phyloP scores from a whole-genome alignment of 306 rosid genomes.

The Cicer bijugum region DNA sequence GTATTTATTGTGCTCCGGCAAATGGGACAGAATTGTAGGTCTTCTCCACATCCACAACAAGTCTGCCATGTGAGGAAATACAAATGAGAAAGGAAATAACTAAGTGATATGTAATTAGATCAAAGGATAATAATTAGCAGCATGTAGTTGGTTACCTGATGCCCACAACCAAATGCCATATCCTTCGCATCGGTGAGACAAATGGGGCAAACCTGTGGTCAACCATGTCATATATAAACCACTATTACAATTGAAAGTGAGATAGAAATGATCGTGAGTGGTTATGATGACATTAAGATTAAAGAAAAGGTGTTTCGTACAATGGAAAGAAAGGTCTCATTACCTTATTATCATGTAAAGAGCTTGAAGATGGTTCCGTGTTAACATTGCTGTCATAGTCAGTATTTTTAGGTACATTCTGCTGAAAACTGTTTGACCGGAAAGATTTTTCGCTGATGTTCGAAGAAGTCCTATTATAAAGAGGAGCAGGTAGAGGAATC shows the following conservation, averaged over 20 bases:
- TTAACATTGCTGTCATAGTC: conserved; percentile 44
- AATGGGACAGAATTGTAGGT: conserved; percentile 73
- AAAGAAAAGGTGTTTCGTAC: not conserved
- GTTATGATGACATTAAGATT: conserved; percentile 12
- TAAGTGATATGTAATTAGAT: conserved; percentile 15
- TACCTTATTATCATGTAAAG: conserved; percentile 74
- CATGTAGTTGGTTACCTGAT: conserved; percentile 66
- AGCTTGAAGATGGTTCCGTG: conserved; percentile 53
- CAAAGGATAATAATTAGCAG: not conserved
- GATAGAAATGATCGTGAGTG: not conserved
- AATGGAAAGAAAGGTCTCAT: conserved; percentile 21
- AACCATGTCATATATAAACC: conserved; percentile 34
- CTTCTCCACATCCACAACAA: conserved; percentile 78
- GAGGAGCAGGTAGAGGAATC: conserved; percentile 79
- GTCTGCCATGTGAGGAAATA: conserved; percentile 59
- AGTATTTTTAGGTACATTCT: conserved; percentile 36
- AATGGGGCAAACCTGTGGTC: conserved; percentile 73
- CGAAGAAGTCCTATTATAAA: conserved; percentile 51
- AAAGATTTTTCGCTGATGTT: conserved; percentile 38
- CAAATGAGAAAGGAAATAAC: not conserved
- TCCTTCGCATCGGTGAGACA: conserved; percentile 70
- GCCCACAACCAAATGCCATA: conserved; percentile 93
- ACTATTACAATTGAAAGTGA: conserved; percentile 16
- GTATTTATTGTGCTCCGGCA: conserved; percentile 71
- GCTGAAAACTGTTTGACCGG: conserved; percentile 55